Percentiles rank a stretch among this genome's conserved stretches.
phyloP scores from a whole-genome alignment of 306 rosid species.

The Glycyrrhiza uralensis region DNA sequence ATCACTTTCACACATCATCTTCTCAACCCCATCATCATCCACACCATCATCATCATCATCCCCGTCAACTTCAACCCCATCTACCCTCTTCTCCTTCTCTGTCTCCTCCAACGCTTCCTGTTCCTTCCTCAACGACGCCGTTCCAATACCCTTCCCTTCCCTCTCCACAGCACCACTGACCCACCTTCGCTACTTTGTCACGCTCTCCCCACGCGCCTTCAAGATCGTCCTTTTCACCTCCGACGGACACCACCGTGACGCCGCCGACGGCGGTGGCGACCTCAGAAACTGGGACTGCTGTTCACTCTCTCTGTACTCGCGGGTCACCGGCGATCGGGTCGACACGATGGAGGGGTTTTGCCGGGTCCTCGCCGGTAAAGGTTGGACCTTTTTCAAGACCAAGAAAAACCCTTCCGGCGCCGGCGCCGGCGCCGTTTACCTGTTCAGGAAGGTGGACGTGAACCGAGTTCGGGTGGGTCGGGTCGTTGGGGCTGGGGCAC shows the following conservation, averaged over 20 bases:
- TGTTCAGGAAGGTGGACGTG: constrained; percentile 53
- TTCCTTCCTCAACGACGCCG: constrained; percentile 37
- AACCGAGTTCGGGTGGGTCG: constrained; percentile 47
- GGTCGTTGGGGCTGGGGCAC: constrained; percentile 24
- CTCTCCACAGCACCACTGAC: constrained; percentile 40
- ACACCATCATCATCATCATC: constrained; percentile 37
- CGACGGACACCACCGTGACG: background rate
- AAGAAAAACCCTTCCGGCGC: constrained; percentile 32
- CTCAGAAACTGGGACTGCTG: constrained; percentile 54
- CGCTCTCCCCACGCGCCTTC: constrained; percentile 52
- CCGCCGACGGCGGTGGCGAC: background rate
- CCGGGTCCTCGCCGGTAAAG: constrained; percentile 52
- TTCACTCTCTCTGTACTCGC: constrained; percentile 46
- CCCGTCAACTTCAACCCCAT: constrained; percentile 32
- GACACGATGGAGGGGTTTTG: constrained; percentile 53
- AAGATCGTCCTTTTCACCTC: constrained; percentile 53
- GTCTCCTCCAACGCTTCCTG: constrained; percentile 33
- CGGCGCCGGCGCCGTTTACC: constrained; percentile 38
- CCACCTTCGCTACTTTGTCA: constrained; percentile 54
- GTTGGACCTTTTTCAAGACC: constrained; percentile 60
- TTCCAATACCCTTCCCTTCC: constrained; percentile 66
- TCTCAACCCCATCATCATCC: constrained; percentile 38
- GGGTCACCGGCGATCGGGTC: constrained; percentile 41
- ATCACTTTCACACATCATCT: constrained; percentile 66
- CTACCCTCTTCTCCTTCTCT: constrained; percentile 34